Conservation (phyloP, 2,329 filamentous ascomycete genomes). For the Penicillium sp. region DNA sequence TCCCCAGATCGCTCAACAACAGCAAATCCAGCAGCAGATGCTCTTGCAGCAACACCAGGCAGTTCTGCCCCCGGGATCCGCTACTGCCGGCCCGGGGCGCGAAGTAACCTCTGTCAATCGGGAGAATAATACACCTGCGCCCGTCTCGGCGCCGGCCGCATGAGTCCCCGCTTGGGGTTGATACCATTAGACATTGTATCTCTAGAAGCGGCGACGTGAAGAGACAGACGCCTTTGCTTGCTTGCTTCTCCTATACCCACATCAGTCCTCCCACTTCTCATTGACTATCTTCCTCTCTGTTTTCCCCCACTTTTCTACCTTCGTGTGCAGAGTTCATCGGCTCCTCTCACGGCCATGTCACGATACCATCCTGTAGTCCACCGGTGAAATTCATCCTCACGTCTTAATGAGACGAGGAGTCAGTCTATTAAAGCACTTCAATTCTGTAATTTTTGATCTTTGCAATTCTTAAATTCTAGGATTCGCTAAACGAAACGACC, state of each 20-base stretch:
- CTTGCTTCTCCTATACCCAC: conserved; percentile 28
- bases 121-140: conserved; percentile 9
- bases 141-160: conserved; percentile 33
- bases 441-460: background rate
- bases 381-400: conserved; percentile 13
- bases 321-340: conserved; percentile 13
- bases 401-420: conserved; percentile 2
- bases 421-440: background rate
- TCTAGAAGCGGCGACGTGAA: background rate
- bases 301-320: background rate
- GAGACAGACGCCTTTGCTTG: background rate
- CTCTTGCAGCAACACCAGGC: conserved; percentile 41
- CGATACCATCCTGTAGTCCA: conserved; percentile 29
- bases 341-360: conserved; percentile 22
- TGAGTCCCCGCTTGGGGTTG: conserved; percentile 18
- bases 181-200: background rate
- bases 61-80: conserved; percentile 42
- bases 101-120: conserved; percentile 23
- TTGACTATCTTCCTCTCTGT: background rate
- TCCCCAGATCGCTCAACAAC: conserved; percentile 45
- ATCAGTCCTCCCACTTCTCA: conserved; percentile 9
- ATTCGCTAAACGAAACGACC: background rate
- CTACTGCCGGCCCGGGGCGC: conserved; percentile 39
- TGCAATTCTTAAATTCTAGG: background rate
- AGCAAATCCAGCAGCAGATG: conserved; percentile 45